Evolutionary conservation across 2,329 filamentous ascomycete genomes (phyloP).

Genomic region (Calonectria fujianensis): DNA sequence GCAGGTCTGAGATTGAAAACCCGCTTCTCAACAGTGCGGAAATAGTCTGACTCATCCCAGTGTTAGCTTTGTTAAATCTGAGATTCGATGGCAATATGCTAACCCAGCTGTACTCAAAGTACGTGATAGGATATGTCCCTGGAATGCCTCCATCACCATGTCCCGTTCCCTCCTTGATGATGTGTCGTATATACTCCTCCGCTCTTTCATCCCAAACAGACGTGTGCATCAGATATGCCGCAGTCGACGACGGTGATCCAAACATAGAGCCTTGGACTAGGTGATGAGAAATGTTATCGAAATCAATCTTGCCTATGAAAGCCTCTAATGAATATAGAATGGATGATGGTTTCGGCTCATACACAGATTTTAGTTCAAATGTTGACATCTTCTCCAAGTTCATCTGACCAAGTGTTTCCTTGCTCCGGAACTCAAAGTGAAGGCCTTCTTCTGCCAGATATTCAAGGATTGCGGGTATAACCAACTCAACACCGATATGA

Average conservation of each 20-base stretch:
- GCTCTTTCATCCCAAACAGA: neutral
- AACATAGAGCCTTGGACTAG: neutral
- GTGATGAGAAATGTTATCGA: conserved; percentile 6
- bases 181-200: conserved; percentile 1
- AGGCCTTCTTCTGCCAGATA: conserved; percentile 3
- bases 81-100: neutral
- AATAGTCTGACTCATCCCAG: neutral
- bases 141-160: neutral
- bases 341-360: neutral
- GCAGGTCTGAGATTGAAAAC: neutral
- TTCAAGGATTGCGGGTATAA: neutral
- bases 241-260: neutral
- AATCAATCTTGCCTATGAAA: neutral
- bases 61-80: neutral
- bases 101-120: conserved; percentile 3
- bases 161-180: neutral
- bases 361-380: neutral
- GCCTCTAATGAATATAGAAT: neutral
- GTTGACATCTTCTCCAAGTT: neutral
- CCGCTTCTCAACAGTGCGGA: neutral
- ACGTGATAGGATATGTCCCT: neutral
- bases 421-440: neutral
- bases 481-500: neutral
- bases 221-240: neutral
- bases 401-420: neutral